Evolutionary conservation across 768 basidiomycete species (phyloP), one percentile per base, ranked within the genome.

Genomic region (Butyriboletus loyo): DNA sequence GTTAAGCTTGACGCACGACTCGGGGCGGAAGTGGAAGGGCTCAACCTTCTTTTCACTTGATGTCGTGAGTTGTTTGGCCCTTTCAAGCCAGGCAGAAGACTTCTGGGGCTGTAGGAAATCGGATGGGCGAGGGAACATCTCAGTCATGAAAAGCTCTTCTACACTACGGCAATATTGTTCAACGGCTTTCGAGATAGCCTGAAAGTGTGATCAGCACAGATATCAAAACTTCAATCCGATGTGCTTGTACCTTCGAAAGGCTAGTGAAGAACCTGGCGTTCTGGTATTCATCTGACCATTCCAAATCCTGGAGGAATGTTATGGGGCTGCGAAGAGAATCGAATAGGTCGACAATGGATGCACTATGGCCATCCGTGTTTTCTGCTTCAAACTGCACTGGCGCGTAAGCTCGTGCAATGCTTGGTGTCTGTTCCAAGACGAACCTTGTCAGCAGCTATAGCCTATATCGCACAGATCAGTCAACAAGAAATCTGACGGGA

Each of bases 1-100:
- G 76, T 99, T 99, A 46, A 98, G 80, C 75, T 98, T 98, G 67
- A 99, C 91, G 64, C 95, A 98, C 0, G 92, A 93, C 73, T 96
- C 84, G 0, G 94, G 81, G 45, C 81, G 85, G 75, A 99, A 98
- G 63, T 94, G 92, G 77, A 95, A 99, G 1, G 93, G 90, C 61
- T 94, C 92, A 39, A 95, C 79, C 69, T 89, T 95, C 77, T 91
- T 94, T 70, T 98, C 95, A 40, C 86, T 86, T 44, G 82, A 74
- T 5, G 78, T 77, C 10, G 91, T 77, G 2, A 95, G 82, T 60
- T 85, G 83, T 56, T 85, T 83, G 5, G 92, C 92, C 61, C 85
- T 91, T 71, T 93, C 90, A 15, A 93, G 77, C 88, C 89, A 92
- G 0, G 89, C 89, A 7, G 87, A 89, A 1, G 89, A 87, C 67